Base-by-base conservation (phyloP, 805 yeast species). In the Starmerella ratchasimensis region DNA sequence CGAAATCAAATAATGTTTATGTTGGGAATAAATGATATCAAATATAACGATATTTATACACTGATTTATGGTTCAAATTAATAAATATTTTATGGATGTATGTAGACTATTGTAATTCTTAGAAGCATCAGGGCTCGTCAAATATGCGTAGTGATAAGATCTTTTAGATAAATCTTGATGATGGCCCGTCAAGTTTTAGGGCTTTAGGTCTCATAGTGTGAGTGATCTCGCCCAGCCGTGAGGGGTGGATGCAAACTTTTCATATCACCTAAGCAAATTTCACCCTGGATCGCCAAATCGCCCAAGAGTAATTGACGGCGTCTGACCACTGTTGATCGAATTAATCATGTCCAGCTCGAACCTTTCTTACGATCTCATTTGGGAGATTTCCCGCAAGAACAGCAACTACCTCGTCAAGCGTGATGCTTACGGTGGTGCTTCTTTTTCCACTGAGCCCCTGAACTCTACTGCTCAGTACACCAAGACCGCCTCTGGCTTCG, bases 361-460 rank as follows among this genome's bases (percentile, higher is more conserved):
- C 54, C 45, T 51, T 33, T 46, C 51, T 24, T 43, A 49, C 65
- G 73, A 68, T 50, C 62, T 68, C 42, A 55, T 68, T 62, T 68
- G 73, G 73, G 68, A 64, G 50, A 53, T 68, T 38, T 60, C 69
- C 60, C 65, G 68, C 50, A 51, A 58, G 49, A 59, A 67, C 63
- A 58, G 65, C 40, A 51, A 65, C 44, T 68, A 48, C 64, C 59
- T 68, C 42, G 70, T 68, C 47, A 67, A 66, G 65, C 59, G 67
- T 49, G 45, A 61, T 45, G 47, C 51, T 39, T 52, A 54, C 34
- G 64, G 63, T 38, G 67, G 64, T 43, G 55, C 56, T 41, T 54
- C 50, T 43, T 59, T 65, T 56, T 67, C 72, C 48, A 52, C 60
- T 39, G 74, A 69, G 59, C 72, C 72, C 51, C 58, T 68, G 50